A percentile compares a stretch with the other conserved stretches of the same genome.
phyloP scores from a whole-genome alignment of 768 basidiomycete genomes.

The Grammothele lineata region DNA sequence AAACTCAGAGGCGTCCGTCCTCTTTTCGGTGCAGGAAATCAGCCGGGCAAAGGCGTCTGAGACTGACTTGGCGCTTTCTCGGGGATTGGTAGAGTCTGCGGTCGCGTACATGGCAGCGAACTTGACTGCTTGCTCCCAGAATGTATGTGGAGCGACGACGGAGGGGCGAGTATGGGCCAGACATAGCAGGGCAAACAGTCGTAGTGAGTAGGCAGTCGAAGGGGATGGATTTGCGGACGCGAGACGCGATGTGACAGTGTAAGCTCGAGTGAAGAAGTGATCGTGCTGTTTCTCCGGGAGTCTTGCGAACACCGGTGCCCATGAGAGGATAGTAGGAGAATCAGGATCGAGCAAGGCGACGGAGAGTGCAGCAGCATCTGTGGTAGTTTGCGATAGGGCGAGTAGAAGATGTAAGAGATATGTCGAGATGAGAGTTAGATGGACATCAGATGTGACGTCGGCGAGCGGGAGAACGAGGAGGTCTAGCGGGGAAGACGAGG shows the following conservation, averaged over 20 bases:
- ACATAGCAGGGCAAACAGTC: constrained; percentile 43
- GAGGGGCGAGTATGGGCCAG: constrained; percentile 44
- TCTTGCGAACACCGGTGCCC: constrained; percentile 42
- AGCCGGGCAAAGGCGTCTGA: constrained; percentile 42
- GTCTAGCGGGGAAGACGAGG: constrained; percentile 12
- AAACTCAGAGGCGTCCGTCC: constrained; percentile 36
- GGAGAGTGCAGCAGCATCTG: constrained; percentile 25
- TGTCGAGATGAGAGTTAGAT: constrained; percentile 54
- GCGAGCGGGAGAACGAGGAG: constrained; percentile 43
- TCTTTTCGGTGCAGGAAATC: constrained; percentile 35
- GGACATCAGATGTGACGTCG: constrained; percentile 27
- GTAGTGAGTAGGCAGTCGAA: constrained; percentile 31
- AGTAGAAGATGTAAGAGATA: constrained; percentile 55
- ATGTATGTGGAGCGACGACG: constrained; percentile 44
- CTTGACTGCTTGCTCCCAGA: constrained; percentile 69
- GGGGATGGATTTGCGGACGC: constrained; percentile 26
- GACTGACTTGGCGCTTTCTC: constrained; percentile 34
- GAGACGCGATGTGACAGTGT: constrained; percentile 43
- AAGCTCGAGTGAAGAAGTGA: constrained; percentile 53
- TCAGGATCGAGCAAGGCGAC: constrained; percentile 25
- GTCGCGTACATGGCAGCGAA: constrained; percentile 39
- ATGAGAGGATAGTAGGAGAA: constrained; percentile 41
- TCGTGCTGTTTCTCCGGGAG: constrained; percentile 54
- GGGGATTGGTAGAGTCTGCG: constrained; percentile 16
- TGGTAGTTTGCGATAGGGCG: constrained; percentile 29